A percentile compares a stretch with the other conserved stretches of the same genome.
phyloP scores from a whole-genome alignment of 129 eudicot species.

The Flaveria brownii region DNA sequence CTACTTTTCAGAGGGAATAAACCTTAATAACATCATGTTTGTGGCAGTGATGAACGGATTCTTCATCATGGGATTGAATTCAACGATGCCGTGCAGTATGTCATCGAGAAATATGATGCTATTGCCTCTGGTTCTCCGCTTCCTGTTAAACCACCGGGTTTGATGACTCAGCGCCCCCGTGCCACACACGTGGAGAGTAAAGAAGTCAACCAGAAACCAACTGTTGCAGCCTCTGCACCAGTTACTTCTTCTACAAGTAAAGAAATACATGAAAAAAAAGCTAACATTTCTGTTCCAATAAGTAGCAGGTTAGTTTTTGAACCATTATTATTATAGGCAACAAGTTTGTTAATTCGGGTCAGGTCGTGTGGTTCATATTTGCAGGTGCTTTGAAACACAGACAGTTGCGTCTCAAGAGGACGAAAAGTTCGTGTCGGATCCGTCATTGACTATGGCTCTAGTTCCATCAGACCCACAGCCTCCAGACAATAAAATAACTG shows the following conservation, averaged over 20 bases:
- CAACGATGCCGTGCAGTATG: slow-evolving; percentile 60
- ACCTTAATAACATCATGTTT: background rate
- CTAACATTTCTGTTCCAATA: slow-evolving; percentile 49
- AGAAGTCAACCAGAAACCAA: slow-evolving; percentile 25
- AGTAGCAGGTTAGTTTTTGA: slow-evolving; percentile 55
- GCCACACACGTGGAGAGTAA: slow-evolving; percentile 37
- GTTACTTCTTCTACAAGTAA: background rate
- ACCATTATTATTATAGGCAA: background rate
- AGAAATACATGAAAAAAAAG: slow-evolving; percentile 64
- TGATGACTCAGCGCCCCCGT: slow-evolving; percentile 5
- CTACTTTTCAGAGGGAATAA: background rate
- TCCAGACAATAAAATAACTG: slow-evolving; percentile 35
- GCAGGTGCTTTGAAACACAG: slow-evolving; percentile 58
- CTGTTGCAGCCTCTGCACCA: slow-evolving; percentile 38
- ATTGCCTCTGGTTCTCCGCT: slow-evolving; percentile 77
- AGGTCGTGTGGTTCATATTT: background rate
- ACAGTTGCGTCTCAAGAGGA: slow-evolving; percentile 32
- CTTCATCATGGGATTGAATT: slow-evolving; percentile 73
- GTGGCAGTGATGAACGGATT: slow-evolving; percentile 79
- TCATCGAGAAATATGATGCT: slow-evolving; percentile 80
- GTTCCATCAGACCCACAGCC: slow-evolving; percentile 51
- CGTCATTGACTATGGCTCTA: slow-evolving; percentile 52
- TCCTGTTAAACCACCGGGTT: slow-evolving; percentile 41
- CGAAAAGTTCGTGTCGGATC: background rate
- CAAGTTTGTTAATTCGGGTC: background rate